These are phyloP conservation scores for Xylaria palmicola DNA, from an alignment of 495 filamentous ascomycete genomes.

Conservation along the genomic window DNA sequence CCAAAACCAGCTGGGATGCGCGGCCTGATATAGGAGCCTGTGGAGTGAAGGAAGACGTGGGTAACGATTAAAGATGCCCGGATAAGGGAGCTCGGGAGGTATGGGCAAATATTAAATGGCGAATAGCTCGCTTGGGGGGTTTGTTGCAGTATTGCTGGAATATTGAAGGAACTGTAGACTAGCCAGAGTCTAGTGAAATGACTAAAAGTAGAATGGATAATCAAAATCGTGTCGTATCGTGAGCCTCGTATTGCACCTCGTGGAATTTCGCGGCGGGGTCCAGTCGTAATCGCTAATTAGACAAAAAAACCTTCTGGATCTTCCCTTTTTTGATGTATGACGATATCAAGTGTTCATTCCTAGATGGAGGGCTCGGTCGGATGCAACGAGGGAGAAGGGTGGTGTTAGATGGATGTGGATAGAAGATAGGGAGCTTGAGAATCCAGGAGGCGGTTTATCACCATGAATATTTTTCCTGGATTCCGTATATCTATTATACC, in stretches of 20 bases:
- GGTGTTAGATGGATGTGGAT: background rate
- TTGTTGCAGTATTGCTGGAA: conserved; percentile 14
- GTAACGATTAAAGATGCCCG: background rate
- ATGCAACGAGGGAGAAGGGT: conserved; percentile 2
- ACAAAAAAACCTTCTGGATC: conserved; percentile 10
- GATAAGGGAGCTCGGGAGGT: conserved; percentile 1
- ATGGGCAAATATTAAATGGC: conserved; percentile 13
- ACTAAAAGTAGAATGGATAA: conserved; percentile 8
- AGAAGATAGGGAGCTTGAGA: conserved; percentile 3
- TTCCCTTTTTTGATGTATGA: conserved; percentile 6
- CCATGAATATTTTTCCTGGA: conserved; percentile 12
- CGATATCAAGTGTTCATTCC: conserved; percentile 6
- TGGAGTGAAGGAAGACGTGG: conserved; percentile 2
- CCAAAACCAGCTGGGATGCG: conserved; percentile 18
- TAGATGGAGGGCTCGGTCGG: background rate
- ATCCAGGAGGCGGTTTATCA: background rate
- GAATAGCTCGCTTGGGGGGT: conserved; percentile 7
- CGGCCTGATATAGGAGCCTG: conserved; percentile 14
- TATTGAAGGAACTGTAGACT: conserved; percentile 18
- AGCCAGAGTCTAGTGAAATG: conserved; percentile 16
- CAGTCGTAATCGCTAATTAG: conserved; percentile 5
- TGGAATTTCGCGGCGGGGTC: conserved; percentile 9
- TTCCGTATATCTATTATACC: conserved; percentile 21
- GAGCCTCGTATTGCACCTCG: conserved; percentile 13
- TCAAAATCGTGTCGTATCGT: conserved; percentile 12